Base-by-base conservation (phyloP, 148 eudicot genomes). In the Rhododendron mucronatum region DNA sequence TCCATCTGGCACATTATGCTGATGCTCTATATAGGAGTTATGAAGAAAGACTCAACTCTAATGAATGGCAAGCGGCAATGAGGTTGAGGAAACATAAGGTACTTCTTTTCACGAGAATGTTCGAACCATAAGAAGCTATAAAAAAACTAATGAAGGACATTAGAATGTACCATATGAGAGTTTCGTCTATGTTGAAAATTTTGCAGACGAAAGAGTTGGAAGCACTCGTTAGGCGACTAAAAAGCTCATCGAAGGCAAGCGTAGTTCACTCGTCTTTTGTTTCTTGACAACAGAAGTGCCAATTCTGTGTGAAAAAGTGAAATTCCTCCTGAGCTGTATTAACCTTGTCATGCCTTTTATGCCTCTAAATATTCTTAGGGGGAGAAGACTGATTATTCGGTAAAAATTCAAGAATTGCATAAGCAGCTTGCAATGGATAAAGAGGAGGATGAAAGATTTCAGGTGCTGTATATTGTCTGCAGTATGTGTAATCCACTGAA, bases 1-100 rank as follows among this genome's bases (percentile, higher is more conserved):
- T 97, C 82, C 99, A 97, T 93, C 99, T 97, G 87, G 98, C 99
- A 82, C 98, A 95, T 89, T 97, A 97, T 89, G 94, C 96, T 41
- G 99, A 97, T 93, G 95, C 95, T 82, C 90, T 97, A 23, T 97
- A 93, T 89, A 93, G 91, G 86, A 94, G 91, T 86, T 94, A 93
- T 88, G 99, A 97, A 90, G 98, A 97, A 84, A 93, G 98, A 88
- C 91, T 97, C 41, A 93, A 89, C 85, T 97, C 99, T 51, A 94
- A 90, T 73, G 99, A 97, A 85, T 97, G 99, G 99, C 98, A 97
- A 89, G 96, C 97, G 86, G 98, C 98, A 85, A 88, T 97, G 95
- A 95, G 96, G 37, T 86, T 97, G 81, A 93, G 99, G 90, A 95
- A 92, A 85, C 98, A 92, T 90, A 95, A 97, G 98, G 99, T 97